phyloP scores from a whole-genome alignment of 1,284 basidiomycete genomes.

The Papiliotrema flavescens region DNA sequence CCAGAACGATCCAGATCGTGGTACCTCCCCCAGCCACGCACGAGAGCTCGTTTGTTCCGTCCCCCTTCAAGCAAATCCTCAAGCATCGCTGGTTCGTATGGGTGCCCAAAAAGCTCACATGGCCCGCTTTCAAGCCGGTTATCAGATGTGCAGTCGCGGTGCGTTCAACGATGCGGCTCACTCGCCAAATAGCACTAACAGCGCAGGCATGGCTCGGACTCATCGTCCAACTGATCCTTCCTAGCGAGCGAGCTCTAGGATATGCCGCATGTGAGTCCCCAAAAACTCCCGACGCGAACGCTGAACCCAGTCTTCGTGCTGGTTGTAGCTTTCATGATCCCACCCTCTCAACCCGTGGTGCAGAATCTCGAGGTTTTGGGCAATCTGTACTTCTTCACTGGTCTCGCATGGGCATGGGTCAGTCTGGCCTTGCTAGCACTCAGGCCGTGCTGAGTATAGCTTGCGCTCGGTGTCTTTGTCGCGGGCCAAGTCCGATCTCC shows the following conservation, averaged over 20 bases:
- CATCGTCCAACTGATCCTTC: slow-evolving; percentile 37
- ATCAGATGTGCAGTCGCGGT: slow-evolving; percentile 40
- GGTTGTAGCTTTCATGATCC: slow-evolving; percentile 42
- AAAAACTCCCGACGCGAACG: not conserved
- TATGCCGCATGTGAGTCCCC: slow-evolving; percentile 37
- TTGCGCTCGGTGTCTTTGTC: slow-evolving; percentile 33
- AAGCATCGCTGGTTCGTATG: slow-evolving; percentile 37
- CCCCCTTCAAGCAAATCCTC: not conserved
- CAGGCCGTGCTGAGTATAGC: slow-evolving; percentile 8
- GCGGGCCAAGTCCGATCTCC: slow-evolving; percentile 24
- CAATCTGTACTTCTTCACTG: slow-evolving; percentile 43
- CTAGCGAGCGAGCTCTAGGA: slow-evolving; percentile 32
- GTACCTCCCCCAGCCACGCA: not conserved
- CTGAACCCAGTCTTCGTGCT: slow-evolving; percentile 34
- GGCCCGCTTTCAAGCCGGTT: slow-evolving; percentile 35
- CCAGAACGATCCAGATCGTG: not conserved
- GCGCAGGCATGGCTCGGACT: slow-evolving; percentile 45
- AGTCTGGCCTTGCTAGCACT: slow-evolving; percentile 5
- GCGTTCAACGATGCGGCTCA: slow-evolving; percentile 3
- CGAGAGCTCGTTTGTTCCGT: too few relatives aligned
- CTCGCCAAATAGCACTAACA: not conserved
- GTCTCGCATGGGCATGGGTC: slow-evolving; percentile 44
- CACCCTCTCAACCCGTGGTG: slow-evolving; percentile 37
- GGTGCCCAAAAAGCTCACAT: slow-evolving; percentile 37
- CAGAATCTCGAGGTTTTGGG: slow-evolving; percentile 40